A percentile compares a stretch with the other conserved stretches of the same genome.
Evolutionary conservation across 208 protist species (phyloP).

Genomic region (Endotrypanum monterogeii): DNA sequence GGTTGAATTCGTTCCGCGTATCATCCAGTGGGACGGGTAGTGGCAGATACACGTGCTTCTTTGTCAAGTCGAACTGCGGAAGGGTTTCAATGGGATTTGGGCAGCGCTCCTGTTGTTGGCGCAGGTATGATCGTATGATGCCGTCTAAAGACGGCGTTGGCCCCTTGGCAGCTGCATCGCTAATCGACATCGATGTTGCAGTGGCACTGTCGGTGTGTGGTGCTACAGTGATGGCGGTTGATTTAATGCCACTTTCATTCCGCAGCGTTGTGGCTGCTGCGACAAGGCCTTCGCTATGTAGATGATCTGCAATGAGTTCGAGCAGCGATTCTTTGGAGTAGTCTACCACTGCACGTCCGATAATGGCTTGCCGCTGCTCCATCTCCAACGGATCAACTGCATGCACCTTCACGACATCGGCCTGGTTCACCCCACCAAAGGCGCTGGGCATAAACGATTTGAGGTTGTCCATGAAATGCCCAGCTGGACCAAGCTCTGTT

Average conservation of each 20-base stretch:
- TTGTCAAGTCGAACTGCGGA: constrained; percentile 85
- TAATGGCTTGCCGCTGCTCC: constrained; percentile 71
- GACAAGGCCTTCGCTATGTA: constrained; percentile 65
- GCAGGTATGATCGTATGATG: constrained; percentile 75
- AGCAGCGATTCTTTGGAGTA: constrained; percentile 80
- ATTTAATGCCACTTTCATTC: constrained; percentile 38
- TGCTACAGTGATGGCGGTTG: neutral
- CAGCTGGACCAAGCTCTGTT: constrained; percentile 70
- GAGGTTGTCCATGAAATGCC: constrained; percentile 85
- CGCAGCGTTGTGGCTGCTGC: constrained; percentile 53
- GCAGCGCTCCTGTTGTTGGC: constrained; percentile 81
- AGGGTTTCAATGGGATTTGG: constrained; percentile 87
- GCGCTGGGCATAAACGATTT: constrained; percentile 58
- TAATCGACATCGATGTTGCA: constrained; percentile 29
- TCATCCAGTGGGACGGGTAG: constrained; percentile 57
- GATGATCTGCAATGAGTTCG: constrained; percentile 68
- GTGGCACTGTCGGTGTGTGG: neutral
- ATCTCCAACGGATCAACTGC: constrained; percentile 53
- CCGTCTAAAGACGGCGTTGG: constrained; percentile 46
- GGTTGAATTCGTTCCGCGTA: constrained; percentile 72
- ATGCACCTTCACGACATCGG: constrained; percentile 46
- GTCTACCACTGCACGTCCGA: constrained; percentile 71
- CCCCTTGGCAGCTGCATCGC: constrained; percentile 22
- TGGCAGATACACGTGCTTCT: constrained; percentile 78
- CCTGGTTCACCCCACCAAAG: constrained; percentile 51